Percentiles rank a stretch among this genome's conserved stretches.
These are phyloP conservation scores for Mortierella alpina DNA, from an alignment of 192 early-diverging fungal genomes.

Conservation along the genomic window DNA sequence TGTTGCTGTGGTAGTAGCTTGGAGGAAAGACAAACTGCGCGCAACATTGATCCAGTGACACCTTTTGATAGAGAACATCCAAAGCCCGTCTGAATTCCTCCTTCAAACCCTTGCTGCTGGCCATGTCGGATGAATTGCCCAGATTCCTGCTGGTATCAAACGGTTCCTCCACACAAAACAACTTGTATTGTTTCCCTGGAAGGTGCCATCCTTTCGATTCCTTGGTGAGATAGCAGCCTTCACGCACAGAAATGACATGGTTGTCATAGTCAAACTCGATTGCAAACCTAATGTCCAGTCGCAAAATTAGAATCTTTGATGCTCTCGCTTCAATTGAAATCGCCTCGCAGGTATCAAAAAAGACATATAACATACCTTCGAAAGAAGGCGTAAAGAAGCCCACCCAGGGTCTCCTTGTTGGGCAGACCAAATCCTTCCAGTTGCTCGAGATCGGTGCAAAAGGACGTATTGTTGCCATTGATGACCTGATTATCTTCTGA, in stretches of 20 bases:
- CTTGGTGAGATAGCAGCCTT: conserved; percentile 84
- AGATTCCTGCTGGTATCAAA: conserved; percentile 90
- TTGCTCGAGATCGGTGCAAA: conserved; percentile 76
- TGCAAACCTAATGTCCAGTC: conserved; percentile 62
- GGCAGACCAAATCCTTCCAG: conserved; percentile 73
- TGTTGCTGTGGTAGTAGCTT: conserved; percentile 38
- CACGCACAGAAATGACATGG: conserved; percentile 83
- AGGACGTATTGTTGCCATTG: conserved; percentile 75
- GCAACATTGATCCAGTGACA: conserved; percentile 61
- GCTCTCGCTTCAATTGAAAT: too few species aligned
- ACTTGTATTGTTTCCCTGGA: conserved; percentile 68
- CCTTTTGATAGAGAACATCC: conserved; percentile 61
- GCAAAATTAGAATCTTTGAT: neutral
- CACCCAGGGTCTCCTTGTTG: conserved; percentile 83
- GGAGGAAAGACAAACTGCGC: conserved; percentile 61
- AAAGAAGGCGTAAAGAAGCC: conserved; percentile 89
- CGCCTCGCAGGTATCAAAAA: too few species aligned
- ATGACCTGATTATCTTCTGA: conserved; percentile 49
- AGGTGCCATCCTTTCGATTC: conserved; percentile 89
- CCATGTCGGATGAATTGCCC: conserved; percentile 88
- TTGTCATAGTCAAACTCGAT: conserved; percentile 88
- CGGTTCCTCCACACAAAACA: conserved; percentile 94
- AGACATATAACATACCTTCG: conserved; percentile 49
- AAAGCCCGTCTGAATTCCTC: conserved; percentile 85
- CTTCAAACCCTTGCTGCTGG: conserved; percentile 80